Conservation (phyloP, 2,329 filamentous ascomycete genomes). For the Penicillium brasilianum region DNA sequence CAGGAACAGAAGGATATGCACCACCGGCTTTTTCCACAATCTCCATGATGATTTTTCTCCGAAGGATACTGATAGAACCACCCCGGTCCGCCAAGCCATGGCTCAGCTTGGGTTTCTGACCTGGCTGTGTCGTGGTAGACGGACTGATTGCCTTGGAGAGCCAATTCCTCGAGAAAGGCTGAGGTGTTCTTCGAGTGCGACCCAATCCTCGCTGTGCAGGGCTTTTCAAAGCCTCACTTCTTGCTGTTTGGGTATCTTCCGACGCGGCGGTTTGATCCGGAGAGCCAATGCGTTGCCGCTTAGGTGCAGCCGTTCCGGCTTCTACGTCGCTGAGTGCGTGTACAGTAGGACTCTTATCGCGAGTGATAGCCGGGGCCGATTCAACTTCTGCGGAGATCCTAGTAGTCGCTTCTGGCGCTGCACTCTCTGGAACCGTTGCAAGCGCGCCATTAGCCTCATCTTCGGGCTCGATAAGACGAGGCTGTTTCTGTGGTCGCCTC, state of each 20-base stretch:
- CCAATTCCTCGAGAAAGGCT: not conserved
- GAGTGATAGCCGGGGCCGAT: not conserved
- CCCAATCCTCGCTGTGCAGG: not conserved
- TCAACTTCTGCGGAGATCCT: not conserved
- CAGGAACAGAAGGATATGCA: conserved; percentile 59
- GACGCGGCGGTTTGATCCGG: not conserved
- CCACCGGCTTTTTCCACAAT: conserved; percentile 61
- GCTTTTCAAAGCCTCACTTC: not conserved
- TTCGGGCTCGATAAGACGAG: not conserved
- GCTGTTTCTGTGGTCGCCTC: not conserved
- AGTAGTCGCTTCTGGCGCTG: not conserved
- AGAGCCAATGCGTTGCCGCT: conserved; percentile 21
- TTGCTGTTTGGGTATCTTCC: not conserved
- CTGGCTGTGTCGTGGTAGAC: not conserved
- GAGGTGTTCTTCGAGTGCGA: not conserved
- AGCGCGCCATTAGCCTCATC: not conserved
- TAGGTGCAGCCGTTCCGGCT: conserved; percentile 18
- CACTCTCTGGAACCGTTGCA: not conserved
- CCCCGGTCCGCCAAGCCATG: conserved; percentile 34
- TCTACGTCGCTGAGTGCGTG: conserved; percentile 14
- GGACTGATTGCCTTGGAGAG: conserved; percentile 4
- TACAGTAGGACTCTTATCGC: conserved; percentile 12
- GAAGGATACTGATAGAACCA: conserved; percentile 52
- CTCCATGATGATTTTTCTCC: conserved; percentile 59
- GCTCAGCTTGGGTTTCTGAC: conserved; percentile 19